Base-by-base conservation (phyloP, 768 basidiomycete species). In the Astraeus odoratus region DNA sequence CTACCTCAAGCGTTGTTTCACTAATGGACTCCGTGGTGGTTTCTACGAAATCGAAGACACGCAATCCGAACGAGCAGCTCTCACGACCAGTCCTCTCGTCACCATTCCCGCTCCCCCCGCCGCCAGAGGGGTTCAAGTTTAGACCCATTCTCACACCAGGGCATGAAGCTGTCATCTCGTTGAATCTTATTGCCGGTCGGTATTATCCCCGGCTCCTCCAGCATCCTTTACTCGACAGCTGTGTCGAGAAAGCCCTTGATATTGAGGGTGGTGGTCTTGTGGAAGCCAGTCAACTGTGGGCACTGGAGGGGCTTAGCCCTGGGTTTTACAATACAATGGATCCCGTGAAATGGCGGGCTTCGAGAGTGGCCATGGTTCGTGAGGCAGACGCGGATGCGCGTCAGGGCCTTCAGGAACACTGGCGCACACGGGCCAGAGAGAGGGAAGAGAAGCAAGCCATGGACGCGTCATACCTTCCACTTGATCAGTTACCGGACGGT, bases 161-260 rank as follows among this genome's bases (percentile, higher is more conserved):
- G 0, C 60, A 75, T 48, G 86, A 90, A 61, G 74, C 74, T 13
- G 74, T 84, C 16, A 51, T 88, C n/a, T 79, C 79, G 3, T 69
- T 90, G 33, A 76, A 78, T 27, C 67, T 88, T 38, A 71, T 93
- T 49, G 78, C 78, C 25, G 90, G 90, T 25, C 73, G 90, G 44
- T 92, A 92, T 59, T 92, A 92, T 57, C 84, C 88, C 4, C 67
- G 72, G 5, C 69, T 92, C 27, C 70, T 89, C 19, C 57, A 67
- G 18, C 85, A 88, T 55, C 84, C 84, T 1, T 67, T 81, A 27
- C 63, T 89, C 16, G 61, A 60, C 10, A 59, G 65, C 4, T 53
- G 52, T 18, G 55, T 84, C 3, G 55, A 65, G 24, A 54, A 65
- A 13, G 75, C 74, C 10, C 53, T 75, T 34, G 46, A 59, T 27